Percentiles rank a stretch among this genome's conserved stretches.
Conservation (phyloP, 2,329 filamentous ascomycete species). For the Trichoderma sp. region DNA sequence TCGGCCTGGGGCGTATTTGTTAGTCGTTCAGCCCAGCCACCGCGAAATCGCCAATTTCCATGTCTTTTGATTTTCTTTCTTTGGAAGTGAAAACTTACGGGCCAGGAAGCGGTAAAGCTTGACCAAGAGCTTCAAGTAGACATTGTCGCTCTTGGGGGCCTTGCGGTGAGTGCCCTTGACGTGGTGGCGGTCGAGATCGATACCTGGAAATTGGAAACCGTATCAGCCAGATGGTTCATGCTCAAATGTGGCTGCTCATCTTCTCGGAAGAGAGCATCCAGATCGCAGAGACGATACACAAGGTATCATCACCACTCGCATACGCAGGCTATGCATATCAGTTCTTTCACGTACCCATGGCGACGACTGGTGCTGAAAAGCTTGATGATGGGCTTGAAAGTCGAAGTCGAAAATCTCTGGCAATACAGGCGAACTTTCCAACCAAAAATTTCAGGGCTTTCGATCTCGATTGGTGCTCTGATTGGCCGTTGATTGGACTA, state of each 20-base stretch:
- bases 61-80: neutral
- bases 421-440: slow-evolving; percentile 30
- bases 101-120: slow-evolving; percentile 98
- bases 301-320: slow-evolving; percentile 52
- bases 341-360: slow-evolving; percentile 63
- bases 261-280: slow-evolving; percentile 33
- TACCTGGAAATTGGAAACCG: slow-evolving; percentile 61
- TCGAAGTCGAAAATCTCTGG: slow-evolving; percentile 42
- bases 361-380: slow-evolving; percentile 52
- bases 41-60: neutral
- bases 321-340: slow-evolving; percentile 47
- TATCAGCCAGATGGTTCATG: slow-evolving; percentile 69
- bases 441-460: slow-evolving; percentile 40
- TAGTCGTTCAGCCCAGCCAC: neutral
- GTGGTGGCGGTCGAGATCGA: slow-evolving; percentile 73
- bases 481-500: slow-evolving; percentile 25
- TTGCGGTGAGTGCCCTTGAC: slow-evolving; percentile 78
- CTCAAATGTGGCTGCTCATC: slow-evolving; percentile 52
- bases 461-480: slow-evolving; percentile 29
- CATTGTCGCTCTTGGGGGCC: slow-evolving; percentile 97
- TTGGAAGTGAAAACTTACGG: slow-evolving; percentile 65
- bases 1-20: slow-evolving; percentile 64
- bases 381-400: slow-evolving; percentile 46
- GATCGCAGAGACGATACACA: slow-evolving; percentile 30
- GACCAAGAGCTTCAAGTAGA: slow-evolving; percentile 95